Percentiles rank a stretch among this genome's conserved stretches.
These are phyloP conservation scores for Podila minutissima DNA, from an alignment of 192 early-diverging fungal species.

Conservation along the genomic window DNA sequence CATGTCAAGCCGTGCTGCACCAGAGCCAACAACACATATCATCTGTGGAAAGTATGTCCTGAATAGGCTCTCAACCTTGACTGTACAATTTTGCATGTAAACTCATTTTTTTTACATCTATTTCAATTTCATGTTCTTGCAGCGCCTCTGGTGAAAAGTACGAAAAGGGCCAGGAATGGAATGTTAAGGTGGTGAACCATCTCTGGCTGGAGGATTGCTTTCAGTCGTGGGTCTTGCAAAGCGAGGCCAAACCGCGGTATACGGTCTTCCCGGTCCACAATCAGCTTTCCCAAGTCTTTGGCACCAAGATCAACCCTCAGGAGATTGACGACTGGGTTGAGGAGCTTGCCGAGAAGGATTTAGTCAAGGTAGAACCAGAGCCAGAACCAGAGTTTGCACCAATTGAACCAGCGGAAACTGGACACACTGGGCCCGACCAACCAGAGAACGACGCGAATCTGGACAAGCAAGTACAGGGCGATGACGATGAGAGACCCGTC, in stretches of 20 bases:
- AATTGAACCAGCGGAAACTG: background rate
- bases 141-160: constrained; percentile 76
- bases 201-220: constrained; percentile 88
- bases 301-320: constrained; percentile 53
- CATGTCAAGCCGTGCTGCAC: constrained; percentile 53
- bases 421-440: background rate
- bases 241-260: constrained; percentile 65
- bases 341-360: constrained; percentile 34
- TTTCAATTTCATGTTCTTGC: background rate
- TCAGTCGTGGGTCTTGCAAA: constrained; percentile 66
- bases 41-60: constrained; percentile 69
- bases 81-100: background rate
- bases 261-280: constrained; percentile 61
- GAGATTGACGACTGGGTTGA: constrained; percentile 51
- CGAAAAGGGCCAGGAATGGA: constrained; percentile 68
- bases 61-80: background rate
- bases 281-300: constrained; percentile 64
- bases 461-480: no score
- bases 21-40: constrained; percentile 74
- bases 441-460: no score
- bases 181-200: constrained; percentile 81
- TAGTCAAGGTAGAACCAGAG: background rate
- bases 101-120: background rate
- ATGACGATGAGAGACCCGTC: no score
- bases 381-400: background rate